Percentiles rank a stretch among this genome's conserved stretches.
phyloP scores from a whole-genome alignment of 345 rosid species.

The Sonneratia alba region DNA sequence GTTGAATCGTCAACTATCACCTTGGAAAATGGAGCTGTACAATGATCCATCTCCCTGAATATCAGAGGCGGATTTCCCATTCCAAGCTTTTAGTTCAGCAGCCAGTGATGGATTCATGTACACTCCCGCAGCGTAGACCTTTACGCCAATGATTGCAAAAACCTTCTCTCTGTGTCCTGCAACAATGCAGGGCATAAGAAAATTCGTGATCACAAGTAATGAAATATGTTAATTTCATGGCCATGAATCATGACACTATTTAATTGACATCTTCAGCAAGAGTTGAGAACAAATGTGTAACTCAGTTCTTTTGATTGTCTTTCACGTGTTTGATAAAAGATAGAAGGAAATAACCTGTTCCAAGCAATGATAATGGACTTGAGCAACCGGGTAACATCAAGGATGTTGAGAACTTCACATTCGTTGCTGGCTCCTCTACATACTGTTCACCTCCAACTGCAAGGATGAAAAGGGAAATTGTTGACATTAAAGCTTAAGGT shows the following conservation, averaged over 20 bases:
- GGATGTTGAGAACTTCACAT: conserved; percentile 51
- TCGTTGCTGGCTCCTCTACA: conserved; percentile 53
- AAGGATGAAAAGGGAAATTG: conserved; percentile 8
- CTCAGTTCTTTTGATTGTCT: too few relatives aligned
- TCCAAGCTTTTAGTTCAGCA: conserved; percentile 38
- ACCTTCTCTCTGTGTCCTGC: conserved; percentile 85
- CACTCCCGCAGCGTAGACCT: conserved; percentile 82
- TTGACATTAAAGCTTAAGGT: background rate
- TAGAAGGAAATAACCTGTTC: conserved; percentile 43
- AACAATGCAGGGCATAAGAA: too few relatives aligned
- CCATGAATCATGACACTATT: background rate
- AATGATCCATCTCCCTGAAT: conserved; percentile 42
- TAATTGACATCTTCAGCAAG: background rate
- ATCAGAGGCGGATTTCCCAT: conserved; percentile 41
- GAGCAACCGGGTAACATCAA: conserved; percentile 62
- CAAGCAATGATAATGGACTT: conserved; percentile 47
- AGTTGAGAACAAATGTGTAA: background rate
- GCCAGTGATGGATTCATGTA: conserved; percentile 43
- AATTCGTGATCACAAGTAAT: background rate
- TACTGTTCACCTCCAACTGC: conserved; percentile 54
- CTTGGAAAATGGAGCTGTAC: conserved; percentile 42
- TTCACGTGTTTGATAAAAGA: background rate
- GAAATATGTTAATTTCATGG: background rate
- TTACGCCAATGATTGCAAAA: conserved; percentile 73
- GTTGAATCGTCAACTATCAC: conserved; percentile 24